Evolutionary conservation across 208 protist species (phyloP), one percentile per base, ranked within the genome.

Genomic region (Acanthamoeba royreba): DNA sequence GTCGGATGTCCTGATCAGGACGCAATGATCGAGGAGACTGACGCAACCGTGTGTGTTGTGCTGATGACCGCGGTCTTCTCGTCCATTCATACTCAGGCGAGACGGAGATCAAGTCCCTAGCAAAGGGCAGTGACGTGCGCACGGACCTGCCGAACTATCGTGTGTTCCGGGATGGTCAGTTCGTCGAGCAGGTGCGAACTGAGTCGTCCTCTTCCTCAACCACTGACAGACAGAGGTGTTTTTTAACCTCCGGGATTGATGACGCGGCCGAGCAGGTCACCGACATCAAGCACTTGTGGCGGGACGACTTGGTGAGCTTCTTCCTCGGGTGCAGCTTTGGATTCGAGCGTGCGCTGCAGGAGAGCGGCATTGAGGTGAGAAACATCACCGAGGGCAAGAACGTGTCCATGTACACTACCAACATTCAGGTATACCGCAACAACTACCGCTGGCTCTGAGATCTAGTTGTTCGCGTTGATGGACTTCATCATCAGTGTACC

Each of bases 371-470:
- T 53, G 52, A 79, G 25, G 86, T 94, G 42, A 81, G 93, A 47
- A 94, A 94, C 93, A 94, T 94, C 45, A 58, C 89, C 53, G 63
- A 94, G 49, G 58, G 83, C 33, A 79, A 93, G 63, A 94, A 94
- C 52, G 93, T 94, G 31, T 79, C 55, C 66, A 94, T 94, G 93
- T 94, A 94, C 86, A 92, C 33, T 17, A 94, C 93, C 49, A 93
- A 77, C 93, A 92, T 79, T 22, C 74, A 92, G 87, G 87, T 92
- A 25, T 8, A n/a, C 46, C n/a, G n/a, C n/a, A n/a, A n/a, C n/a
- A n/a, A n/a, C n/a, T n/a, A n/a, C n/a, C n/a, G n/a, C n/a, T n/a
- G n/a, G n/a, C n/a, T n/a, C n/a, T n/a, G n/a, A n/a, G n/a, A n/a
- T n/a, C n/a, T n/a, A n/a, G n/a, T n/a, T n/a, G n/a, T n/a, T n/a